phyloP scores from a whole-genome alignment of 2,329 filamentous ascomycete genomes.

The Fusarium protoensiforme region DNA sequence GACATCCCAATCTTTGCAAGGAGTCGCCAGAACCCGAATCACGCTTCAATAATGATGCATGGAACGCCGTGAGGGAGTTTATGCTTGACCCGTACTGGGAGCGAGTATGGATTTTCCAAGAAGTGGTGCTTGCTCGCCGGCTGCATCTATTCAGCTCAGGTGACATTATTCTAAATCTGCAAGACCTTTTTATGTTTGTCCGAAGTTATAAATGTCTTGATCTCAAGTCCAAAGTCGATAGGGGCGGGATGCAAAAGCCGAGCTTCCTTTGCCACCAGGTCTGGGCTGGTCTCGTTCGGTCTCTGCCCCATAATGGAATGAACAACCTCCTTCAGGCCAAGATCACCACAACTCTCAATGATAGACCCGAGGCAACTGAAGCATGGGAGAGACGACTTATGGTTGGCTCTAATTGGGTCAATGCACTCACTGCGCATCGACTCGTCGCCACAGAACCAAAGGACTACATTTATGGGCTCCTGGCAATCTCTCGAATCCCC shows the following conservation, averaged over 20 bases:
- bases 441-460: background rate
- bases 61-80: background rate
- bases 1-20: background rate
- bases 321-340: too few species aligned
- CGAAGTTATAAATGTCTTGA: background rate
- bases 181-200: background rate
- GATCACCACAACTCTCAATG: too few species aligned
- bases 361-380: too few species aligned
- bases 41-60: background rate
- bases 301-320: background rate
- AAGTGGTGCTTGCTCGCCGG: background rate
- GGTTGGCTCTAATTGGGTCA: too few species aligned
- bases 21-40: background rate
- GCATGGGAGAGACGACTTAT: too few species aligned
- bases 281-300: background rate
- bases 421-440: background rate
- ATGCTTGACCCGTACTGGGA: background rate
- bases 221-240: background rate
- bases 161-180: background rate
- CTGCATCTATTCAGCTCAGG: background rate
- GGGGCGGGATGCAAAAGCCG: background rate
- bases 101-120: background rate
- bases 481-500: background rate
- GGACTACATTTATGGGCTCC: background rate
- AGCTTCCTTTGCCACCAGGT: background rate